Evolutionary conservation across 768 basidiomycete species (phyloP).

Genomic region (Psilocybe subaeruginosa): DNA sequence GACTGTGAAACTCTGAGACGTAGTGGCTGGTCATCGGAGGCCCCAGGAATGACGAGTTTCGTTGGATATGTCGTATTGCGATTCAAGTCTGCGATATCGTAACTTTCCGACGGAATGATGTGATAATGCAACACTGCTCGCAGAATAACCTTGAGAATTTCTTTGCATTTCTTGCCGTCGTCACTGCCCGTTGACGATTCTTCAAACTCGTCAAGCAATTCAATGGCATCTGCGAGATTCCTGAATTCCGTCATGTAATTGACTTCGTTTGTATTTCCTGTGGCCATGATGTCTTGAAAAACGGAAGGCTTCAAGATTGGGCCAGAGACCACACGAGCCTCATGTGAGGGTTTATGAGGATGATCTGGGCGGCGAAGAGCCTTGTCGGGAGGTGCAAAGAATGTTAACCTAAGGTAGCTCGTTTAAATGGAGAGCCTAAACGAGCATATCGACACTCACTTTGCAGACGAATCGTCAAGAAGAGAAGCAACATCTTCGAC

Average conservation of each 20-base stretch:
- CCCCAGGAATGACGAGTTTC: conserved; percentile 41
- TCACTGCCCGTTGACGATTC: conserved; percentile 25
- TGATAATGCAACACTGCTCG: conserved; percentile 60
- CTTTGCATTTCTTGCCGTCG: conserved; percentile 49
- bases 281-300: neutral
- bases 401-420: conserved; percentile 43
- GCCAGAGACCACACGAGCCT: neutral
- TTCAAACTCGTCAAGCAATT: conserved; percentile 38
- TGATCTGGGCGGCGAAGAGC: conserved; percentile 36
- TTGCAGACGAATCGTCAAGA: conserved; percentile 40
- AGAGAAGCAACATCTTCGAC: conserved; percentile 39
- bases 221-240: conserved; percentile 31
- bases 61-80: conserved; percentile 60
- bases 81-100: conserved; percentile 40
- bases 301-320: conserved; percentile 8
- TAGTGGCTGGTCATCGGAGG: conserved; percentile 45
- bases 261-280: conserved; percentile 17
- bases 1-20: conserved; percentile 43
- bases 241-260: conserved; percentile 28
- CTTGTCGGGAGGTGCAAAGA: conserved; percentile 54
- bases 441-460: conserved; percentile 24
- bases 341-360: conserved; percentile 1
- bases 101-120: conserved; percentile 44
- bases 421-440: neutral
- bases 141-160: conserved; percentile 58